Conservation (phyloP, 1,284 basidiomycete genomes). For the Rhodotorula mucilaginosa region DNA sequence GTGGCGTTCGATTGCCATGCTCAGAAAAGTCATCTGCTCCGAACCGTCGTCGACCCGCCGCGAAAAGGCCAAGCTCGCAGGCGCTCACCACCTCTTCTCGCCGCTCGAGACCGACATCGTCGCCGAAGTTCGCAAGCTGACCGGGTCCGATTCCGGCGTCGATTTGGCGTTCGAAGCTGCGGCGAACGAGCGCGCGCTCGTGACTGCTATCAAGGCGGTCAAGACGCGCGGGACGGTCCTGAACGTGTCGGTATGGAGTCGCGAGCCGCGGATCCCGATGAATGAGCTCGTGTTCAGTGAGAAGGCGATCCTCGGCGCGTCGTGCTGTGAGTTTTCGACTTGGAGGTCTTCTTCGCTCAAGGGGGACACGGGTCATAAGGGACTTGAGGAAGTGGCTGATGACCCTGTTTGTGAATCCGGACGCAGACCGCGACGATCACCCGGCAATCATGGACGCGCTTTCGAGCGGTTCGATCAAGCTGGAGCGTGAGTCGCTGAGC, state of each 20-base stretch:
- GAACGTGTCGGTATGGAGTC: conserved; percentile 48
- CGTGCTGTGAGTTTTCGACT: not conserved
- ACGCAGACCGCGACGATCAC: conserved; percentile 43
- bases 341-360: not conserved
- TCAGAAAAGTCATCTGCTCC: conserved; percentile 41
- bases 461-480: conserved; percentile 44
- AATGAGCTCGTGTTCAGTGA: conserved; percentile 46
- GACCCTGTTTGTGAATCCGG: conserved; percentile 36
- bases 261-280: conserved; percentile 44
- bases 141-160: conserved; percentile 43
- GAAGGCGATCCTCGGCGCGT: conserved; percentile 41
- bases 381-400: not conserved
- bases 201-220: conserved; percentile 44
- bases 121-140: conserved; percentile 38
- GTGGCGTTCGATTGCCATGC: not conserved
- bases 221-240: conserved; percentile 46
- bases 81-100: conserved; percentile 46
- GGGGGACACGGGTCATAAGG: not conserved
- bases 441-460: conserved; percentile 45
- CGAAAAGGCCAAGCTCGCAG: conserved; percentile 42
- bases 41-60: conserved; percentile 47
- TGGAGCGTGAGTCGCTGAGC: conserved; percentile 35
- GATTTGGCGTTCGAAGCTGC: conserved; percentile 50
- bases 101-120: conserved; percentile 41
- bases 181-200: conserved; percentile 45